Evolutionary conservation across 441 rosid species (phyloP), one percentile per base, ranked within the genome.

Genomic region (Corymbia citriodora): DNA sequence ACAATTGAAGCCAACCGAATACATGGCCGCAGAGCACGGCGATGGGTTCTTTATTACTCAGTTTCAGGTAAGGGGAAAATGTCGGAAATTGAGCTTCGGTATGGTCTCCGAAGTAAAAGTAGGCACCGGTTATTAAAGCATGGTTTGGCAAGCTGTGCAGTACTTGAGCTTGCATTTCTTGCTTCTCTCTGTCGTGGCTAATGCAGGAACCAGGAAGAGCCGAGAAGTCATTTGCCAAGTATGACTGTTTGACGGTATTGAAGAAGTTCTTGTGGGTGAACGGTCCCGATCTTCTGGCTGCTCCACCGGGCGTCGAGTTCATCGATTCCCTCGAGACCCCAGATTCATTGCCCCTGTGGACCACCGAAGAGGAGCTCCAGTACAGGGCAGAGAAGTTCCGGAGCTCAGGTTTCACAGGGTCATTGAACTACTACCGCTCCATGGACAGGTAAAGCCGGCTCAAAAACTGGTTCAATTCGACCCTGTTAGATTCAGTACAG

Each of bases 301-400:
- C 92, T 53, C 90, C 92, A 18, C 70, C 91, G 3, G 93, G 90
- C 0, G 45, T 90, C 36, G 93, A 90, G 88, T 63, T 92, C 63
- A 83, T 92, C 15, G 93, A 93, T 86, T 93, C 91, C 88, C 93
- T 92, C 16, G 89, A 91, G 54, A 92, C 89, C 82, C 94, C 93
- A 16, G 54, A 92, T 89, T 89, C 92, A 9, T 86, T 92, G 88
- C 91, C 93, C 12, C 10, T 89, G 2, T 90, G 88, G 94, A 91
- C 89, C 63, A 88, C 88, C 49, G 87, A 87, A 33, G 94, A 92
- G 55, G 92, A 92, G 40, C 92, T 92, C 9, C 92, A 88, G 68
- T 89, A 87, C 81, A 57, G 45, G 12, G 94, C 93, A 17, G 54
- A 50, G 50, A 87, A 92, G 87, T 92, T 91, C 87, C 90, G 87